Evolutionary conservation across 805 yeast genomes (phyloP), one percentile per base, ranked within the genome.

Genomic region (Candida alai): DNA sequence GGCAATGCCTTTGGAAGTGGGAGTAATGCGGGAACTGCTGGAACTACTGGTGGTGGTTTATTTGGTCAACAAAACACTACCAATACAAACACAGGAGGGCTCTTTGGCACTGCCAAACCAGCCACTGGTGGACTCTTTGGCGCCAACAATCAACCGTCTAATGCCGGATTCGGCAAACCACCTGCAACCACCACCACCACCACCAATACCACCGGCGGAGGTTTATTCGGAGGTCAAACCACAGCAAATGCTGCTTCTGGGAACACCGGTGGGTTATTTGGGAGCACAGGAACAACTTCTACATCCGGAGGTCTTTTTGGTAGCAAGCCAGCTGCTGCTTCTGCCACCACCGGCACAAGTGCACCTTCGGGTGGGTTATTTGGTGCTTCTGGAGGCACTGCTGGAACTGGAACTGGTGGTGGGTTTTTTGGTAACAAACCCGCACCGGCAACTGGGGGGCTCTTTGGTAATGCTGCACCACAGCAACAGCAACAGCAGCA

Each of bases 401-500:
- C 33, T 16, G 30, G 28, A 11, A 19, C 29, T 10, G 36, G 27
- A 14, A 33, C 42, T 12, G 15, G 57, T 9, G 15, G 57, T 9
- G 68, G 68, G 2, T 42, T 65, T 8, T 64, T 65, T 44, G 68
- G 69, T 4, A 28, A 40, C 17, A 42, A 33, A 11, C 16, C 10
- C 10, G 12, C 24, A 20, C 30, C 32, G 6, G 26, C 28, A 13
- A 19, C 40, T 22, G 37, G 41, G 5, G 46, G 49, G 11, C 29
- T 49, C 7, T 49, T 49, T 41, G 49, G 52, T 6, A 19, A 9
- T n/a, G 12, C 27, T 24, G 15, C 27, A 33, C 35, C 40, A 32
- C 36, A 41, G 29, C 21, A 17, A 9, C 25, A 25, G 74, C 11
- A 76, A 80, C 80, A 62, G 73, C 19, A 24, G 19, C 17, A 34